phyloP scores from a whole-genome alignment of 2,329 filamentous ascomycete species.

The Polychaeton citri region DNA sequence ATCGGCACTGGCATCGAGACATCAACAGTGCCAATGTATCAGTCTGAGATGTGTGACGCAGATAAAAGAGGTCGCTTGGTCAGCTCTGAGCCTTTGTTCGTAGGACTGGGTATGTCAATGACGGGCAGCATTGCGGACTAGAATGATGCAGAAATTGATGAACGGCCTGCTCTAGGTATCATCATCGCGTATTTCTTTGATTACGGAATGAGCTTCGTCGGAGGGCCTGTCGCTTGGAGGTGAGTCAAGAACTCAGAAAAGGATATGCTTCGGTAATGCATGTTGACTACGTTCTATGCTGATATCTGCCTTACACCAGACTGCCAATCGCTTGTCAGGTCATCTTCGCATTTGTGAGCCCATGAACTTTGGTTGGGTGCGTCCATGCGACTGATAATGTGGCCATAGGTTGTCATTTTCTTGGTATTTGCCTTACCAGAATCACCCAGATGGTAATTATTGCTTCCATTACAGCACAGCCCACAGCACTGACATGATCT shows the following conservation, averaged over 20 bases:
- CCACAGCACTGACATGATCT: no score
- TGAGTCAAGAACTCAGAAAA: no score
- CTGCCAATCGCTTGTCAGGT: slow-evolving; percentile 34
- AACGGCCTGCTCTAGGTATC: no score
- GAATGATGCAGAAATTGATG: no score
- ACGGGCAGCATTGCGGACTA: no score
- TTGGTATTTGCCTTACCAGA: slow-evolving; percentile 27
- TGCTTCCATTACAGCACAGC: no score
- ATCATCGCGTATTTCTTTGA: slow-evolving; percentile 21
- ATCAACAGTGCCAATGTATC: slow-evolving; percentile 32
- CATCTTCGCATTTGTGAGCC: slow-evolving; percentile 15
- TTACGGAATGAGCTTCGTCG: slow-evolving; percentile 25
- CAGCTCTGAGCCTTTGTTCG: slow-evolving; percentile 21
- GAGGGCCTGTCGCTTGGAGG: slow-evolving; percentile 33
- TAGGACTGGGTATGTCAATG: slow-evolving; percentile 17
- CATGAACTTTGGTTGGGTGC: no score
- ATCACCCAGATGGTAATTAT: slow-evolving; percentile 25
- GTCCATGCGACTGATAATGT: no score
- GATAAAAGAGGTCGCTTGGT: slow-evolving; percentile 20
- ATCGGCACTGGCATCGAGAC: slow-evolving; percentile 35
- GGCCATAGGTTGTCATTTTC: slow-evolving; percentile 25
- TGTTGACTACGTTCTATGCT: no score
- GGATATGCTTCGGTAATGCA: no score
- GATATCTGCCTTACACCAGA: no score
- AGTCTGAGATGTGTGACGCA: slow-evolving; percentile 21